Conservation (phyloP, 192 early-diverging fungal species). For the Umbelopsis ramanniana region DNA sequence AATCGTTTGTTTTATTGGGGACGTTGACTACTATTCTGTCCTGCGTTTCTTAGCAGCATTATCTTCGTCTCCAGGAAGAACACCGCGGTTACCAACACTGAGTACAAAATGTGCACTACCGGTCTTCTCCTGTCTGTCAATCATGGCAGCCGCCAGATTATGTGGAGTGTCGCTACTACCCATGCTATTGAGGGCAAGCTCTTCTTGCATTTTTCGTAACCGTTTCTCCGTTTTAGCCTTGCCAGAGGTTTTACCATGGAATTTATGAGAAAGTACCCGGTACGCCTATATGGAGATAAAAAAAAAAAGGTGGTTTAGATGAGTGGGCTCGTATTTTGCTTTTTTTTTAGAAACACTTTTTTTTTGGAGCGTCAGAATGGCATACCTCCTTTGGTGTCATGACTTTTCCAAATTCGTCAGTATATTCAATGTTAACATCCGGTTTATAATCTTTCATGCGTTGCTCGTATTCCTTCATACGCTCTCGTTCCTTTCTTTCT, state of each 20-base stretch:
- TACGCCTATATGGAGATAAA: constrained; percentile 66
- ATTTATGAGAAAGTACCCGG: constrained; percentile 88
- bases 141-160: constrained; percentile 70
- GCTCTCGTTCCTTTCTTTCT: constrained; percentile 61
- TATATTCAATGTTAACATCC: constrained; percentile 87
- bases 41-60: constrained; percentile 5
- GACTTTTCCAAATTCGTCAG: constrained; percentile 84
- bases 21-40: background rate
- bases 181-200: constrained; percentile 76
- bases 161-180: constrained; percentile 77
- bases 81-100: constrained; percentile 73
- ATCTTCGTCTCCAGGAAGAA: constrained; percentile 28
- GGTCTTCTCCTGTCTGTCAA: constrained; percentile 68
- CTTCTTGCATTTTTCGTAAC: constrained; percentile 81
- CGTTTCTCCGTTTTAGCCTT: constrained; percentile 95
- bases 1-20: background rate
- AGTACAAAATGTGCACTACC: constrained; percentile 86
- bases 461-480: constrained; percentile 75
- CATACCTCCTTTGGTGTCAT: constrained; percentile 83
- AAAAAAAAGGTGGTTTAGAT: background rate
- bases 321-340: no score
- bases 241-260: constrained; percentile 93
- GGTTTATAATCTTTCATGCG: constrained; percentile 92
- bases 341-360: no score
- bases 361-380: no score